These are phyloP conservation scores for Trametes villosa DNA, from an alignment of 768 basidiomycete genomes.

Conservation along the genomic window DNA sequence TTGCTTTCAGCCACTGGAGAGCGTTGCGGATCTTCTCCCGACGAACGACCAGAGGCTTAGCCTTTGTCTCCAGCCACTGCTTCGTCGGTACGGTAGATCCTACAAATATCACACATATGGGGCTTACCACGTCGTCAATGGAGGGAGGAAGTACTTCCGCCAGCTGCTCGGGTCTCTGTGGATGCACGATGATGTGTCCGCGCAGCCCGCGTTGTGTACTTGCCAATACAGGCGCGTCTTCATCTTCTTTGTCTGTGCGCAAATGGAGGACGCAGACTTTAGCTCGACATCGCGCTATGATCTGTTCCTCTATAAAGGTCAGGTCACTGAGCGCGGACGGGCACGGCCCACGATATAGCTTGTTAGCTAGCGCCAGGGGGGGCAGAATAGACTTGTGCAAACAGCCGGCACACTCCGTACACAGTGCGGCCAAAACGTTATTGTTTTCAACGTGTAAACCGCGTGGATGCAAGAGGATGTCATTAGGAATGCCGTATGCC, in stretches of 20 bases:
- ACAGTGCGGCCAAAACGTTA: neutral
- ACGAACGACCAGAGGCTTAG: neutral
- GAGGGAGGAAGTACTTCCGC: conserved; percentile 39
- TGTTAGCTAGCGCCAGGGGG: neutral
- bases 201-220: conserved; percentile 38
- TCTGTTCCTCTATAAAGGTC: neutral
- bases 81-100: conserved; percentile 33
- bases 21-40: neutral
- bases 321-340: neutral
- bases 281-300: too few species aligned
- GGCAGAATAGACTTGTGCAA: neutral
- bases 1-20: neutral
- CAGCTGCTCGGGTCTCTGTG: conserved; percentile 38
- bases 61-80: neutral
- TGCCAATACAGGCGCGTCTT: too few species aligned
- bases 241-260: too few species aligned
- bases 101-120: conserved; percentile 48
- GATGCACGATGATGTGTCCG: conserved; percentile 48
- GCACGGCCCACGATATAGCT: neutral
- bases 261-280: too few species aligned
- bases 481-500: too few species aligned
- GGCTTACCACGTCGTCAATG: conserved; percentile 39
- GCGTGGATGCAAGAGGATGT: too few species aligned
- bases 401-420: neutral
- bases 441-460: neutral